Conservation (phyloP, 495 filamentous ascomycete genomes). For the Parathielavia hyrcaniae region DNA sequence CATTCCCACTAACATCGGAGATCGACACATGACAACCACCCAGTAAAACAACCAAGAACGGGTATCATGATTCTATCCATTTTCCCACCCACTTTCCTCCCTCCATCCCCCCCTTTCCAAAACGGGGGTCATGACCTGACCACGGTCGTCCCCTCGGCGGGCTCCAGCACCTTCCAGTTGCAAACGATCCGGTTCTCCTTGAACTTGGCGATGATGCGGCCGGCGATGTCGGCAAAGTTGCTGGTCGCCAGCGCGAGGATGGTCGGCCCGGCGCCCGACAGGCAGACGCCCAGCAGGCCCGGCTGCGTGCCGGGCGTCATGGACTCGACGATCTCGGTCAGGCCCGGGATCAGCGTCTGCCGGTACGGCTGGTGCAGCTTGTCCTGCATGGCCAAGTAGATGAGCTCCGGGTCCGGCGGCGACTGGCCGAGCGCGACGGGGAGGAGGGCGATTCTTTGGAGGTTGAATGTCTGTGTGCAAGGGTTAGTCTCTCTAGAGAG, state of each 20-base stretch:
- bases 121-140: constrained; percentile 15
- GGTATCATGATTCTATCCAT: constrained; percentile 20
- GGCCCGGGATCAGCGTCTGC: constrained; percentile 76
- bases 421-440: constrained; percentile 77
- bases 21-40: neutral
- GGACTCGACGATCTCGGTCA: constrained; percentile 81
- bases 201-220: constrained; percentile 65
- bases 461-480: constrained; percentile 68
- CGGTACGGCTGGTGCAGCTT: constrained; percentile 95
- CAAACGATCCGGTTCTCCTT: constrained; percentile 58
- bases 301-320: constrained; percentile 79
- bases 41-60: neutral
- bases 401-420: constrained; percentile 86
- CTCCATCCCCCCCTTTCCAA: neutral
- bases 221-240: constrained; percentile 78
- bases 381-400: constrained; percentile 96
- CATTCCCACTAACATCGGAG: neutral
- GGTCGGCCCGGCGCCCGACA: constrained; percentile 89
- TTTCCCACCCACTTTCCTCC: neutral
- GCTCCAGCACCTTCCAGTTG: constrained; percentile 80
- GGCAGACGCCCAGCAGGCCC: constrained; percentile 83
- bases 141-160: constrained; percentile 76
- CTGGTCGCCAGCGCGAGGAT: constrained; percentile 86
- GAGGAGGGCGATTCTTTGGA: constrained; percentile 83
- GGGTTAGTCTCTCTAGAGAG: neutral